These are phyloP conservation scores for Aleurites moluccanus DNA, from an alignment of 441 rosid species.

Conservation along the genomic window DNA sequence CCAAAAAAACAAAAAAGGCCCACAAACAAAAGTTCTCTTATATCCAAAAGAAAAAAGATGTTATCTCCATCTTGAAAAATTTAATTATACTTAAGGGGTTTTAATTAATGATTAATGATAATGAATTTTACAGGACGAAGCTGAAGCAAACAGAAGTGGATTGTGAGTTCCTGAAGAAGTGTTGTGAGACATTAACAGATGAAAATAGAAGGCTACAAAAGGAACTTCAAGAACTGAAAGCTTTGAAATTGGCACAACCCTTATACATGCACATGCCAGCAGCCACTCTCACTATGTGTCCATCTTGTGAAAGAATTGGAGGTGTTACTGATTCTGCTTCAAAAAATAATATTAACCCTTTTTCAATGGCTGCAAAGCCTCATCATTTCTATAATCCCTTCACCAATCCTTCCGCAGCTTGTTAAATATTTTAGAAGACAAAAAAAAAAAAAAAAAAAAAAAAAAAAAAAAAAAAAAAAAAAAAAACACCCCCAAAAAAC, in stretches of 20 bases:
- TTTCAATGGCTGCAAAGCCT: slow-evolving; percentile 59
- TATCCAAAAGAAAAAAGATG: neutral
- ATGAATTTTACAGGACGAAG: slow-evolving; percentile 59
- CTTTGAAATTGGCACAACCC: slow-evolving; percentile 65
- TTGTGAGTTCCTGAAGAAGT: slow-evolving; percentile 81
- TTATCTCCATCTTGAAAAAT: neutral
- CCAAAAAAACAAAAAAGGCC: slow-evolving; percentile 17
- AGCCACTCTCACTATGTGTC: slow-evolving; percentile 92
- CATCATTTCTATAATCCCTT: slow-evolving; percentile 70
- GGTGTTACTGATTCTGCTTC: slow-evolving; percentile 38
- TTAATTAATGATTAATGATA: neutral
- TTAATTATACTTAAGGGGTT: neutral
- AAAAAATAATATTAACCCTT: slow-evolving; percentile 37
- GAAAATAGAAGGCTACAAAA: slow-evolving; percentile 86
- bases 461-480: too few species aligned
- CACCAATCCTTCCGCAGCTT: slow-evolving; percentile 84
- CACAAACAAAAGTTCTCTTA: slow-evolving; percentile 1
- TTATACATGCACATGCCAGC: slow-evolving; percentile 92
- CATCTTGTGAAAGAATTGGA: slow-evolving; percentile 76
- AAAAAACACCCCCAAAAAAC: too few species aligned
- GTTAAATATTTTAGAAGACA: slow-evolving; percentile 31
- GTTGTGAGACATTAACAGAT: slow-evolving; percentile 85
- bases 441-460: too few species aligned
- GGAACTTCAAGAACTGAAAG: slow-evolving; percentile 76
- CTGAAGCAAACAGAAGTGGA: slow-evolving; percentile 95